Evolutionary conservation across 495 filamentous ascomycete species (phyloP).

Genomic region (Parmelia sp.): DNA sequence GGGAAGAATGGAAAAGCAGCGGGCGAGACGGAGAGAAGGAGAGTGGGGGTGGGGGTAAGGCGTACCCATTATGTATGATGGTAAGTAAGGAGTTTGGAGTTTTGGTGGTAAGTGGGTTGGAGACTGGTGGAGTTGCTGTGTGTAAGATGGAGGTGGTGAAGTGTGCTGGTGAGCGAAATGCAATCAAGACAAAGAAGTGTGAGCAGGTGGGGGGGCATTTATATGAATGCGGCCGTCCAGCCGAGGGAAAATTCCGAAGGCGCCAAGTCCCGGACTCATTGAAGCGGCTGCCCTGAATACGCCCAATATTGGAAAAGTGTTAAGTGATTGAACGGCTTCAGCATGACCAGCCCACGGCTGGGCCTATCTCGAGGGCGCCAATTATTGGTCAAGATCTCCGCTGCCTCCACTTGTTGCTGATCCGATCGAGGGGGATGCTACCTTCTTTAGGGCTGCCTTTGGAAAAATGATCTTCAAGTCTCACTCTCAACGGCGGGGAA

Average conservation of each 20-base stretch:
- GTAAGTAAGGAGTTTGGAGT: not conserved
- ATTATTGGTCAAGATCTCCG: too few relatives aligned
- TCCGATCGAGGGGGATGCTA: not conserved
- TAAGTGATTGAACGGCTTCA: not conserved
- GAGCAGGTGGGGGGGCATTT: not conserved
- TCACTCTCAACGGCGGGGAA: not conserved
- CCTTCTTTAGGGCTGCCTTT: too few relatives aligned
- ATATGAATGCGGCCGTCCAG: not conserved
- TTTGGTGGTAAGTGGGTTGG: not conserved
- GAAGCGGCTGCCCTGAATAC: not conserved
- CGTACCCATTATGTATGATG: constrained; percentile 10
- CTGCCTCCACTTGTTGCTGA: not conserved
- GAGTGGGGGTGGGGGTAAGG: constrained; percentile 1
- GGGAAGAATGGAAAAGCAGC: not conserved
- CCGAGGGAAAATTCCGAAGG: too few relatives aligned
- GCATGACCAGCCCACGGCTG: too few relatives aligned
- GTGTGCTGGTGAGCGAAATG: not conserved
- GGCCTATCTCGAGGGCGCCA: too few relatives aligned
- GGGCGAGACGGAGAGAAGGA: not conserved
- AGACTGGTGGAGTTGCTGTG: not conserved
- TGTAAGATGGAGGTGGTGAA: not conserved
- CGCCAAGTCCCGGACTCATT: not conserved
- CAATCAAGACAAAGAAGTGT: not conserved
- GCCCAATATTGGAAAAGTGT: not conserved
- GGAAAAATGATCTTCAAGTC: not conserved